These are phyloP conservation scores for Staphylotrichum longicolle DNA, from an alignment of 495 filamentous ascomycete genomes.

Conservation along the genomic window DNA sequence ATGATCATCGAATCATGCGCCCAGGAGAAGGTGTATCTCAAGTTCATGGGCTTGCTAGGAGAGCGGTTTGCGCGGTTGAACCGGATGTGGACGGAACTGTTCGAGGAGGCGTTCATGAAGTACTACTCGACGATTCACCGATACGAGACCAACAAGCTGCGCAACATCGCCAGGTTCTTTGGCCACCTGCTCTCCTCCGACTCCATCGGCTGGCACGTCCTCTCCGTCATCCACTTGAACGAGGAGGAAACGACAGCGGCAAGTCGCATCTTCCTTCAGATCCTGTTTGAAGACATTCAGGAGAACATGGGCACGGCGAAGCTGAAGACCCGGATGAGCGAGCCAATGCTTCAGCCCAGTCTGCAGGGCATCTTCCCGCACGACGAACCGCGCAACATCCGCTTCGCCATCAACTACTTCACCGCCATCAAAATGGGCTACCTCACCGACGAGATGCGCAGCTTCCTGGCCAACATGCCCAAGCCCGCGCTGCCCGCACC, in stretches of 20 bases:
- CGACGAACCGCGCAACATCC: slow-evolving; percentile 82
- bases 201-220: slow-evolving; percentile 85
- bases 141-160: slow-evolving; percentile 87
- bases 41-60: slow-evolving; percentile 92
- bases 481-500: slow-evolving; percentile 70
- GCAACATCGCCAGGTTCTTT: slow-evolving; percentile 94
- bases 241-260: slow-evolving; percentile 96
- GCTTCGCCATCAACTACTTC: slow-evolving; percentile 99
- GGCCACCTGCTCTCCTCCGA: slow-evolving; percentile 85
- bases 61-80: slow-evolving; percentile 96
- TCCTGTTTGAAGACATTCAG: slow-evolving; percentile 87
- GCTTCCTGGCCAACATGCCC: slow-evolving; percentile 79
- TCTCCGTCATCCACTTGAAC: slow-evolving; percentile 82
- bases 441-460: slow-evolving; percentile 93
- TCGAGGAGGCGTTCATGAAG: slow-evolving; percentile 81
- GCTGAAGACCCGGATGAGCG: slow-evolving; percentile 69
- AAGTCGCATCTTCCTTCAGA: slow-evolving; percentile 97
- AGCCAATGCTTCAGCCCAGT: slow-evolving; percentile 72
- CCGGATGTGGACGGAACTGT: slow-evolving; percentile 87
- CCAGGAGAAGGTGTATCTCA: slow-evolving; percentile 92
- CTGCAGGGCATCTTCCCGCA: slow-evolving; percentile 87
- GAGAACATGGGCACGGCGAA: slow-evolving; percentile 82
- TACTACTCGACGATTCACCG: slow-evolving; percentile 98
- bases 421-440: slow-evolving; percentile 94
- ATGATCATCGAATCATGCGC: slow-evolving; percentile 97